Percentiles rank a stretch among this genome's conserved stretches.
Conservation (phyloP, 495 filamentous ascomycete genomes). For the Achaetomiella virescens region DNA sequence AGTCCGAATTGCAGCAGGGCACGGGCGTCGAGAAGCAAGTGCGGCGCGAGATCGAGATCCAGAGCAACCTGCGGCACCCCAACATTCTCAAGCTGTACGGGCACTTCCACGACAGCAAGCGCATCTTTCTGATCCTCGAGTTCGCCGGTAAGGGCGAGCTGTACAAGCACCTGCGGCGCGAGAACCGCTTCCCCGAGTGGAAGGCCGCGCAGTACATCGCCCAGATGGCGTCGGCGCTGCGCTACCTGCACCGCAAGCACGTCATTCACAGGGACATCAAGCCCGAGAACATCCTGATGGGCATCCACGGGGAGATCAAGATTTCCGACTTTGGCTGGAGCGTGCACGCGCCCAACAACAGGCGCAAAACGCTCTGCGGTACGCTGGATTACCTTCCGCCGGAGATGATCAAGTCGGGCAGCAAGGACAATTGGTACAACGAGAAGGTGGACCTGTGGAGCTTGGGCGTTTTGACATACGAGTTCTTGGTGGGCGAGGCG, state of each 20-base stretch:
- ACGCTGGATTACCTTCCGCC: constrained; percentile 96
- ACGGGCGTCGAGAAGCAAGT: constrained; percentile 92
- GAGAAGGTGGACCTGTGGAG: constrained; percentile 98
- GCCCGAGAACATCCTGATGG: constrained; percentile 96
- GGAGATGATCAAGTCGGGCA: constrained; percentile 86
- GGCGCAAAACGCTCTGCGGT: constrained; percentile 91
- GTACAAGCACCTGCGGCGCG: constrained; percentile 90
- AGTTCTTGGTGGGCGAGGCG: constrained; percentile 92
- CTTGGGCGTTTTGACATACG: constrained; percentile 89
- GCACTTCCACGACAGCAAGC: constrained; percentile 95
- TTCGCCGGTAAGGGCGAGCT: constrained; percentile 93
- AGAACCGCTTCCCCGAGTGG: constrained; percentile 87
- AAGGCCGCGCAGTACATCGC: constrained; percentile 95
- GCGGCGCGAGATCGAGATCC: constrained; percentile 94
- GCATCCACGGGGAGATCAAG: constrained; percentile 97
- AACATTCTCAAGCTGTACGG: constrained; percentile 93
- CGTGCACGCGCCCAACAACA: constrained; percentile 93
- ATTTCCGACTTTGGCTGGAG: constrained; percentile 98
- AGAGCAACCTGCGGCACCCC: constrained; percentile 90
- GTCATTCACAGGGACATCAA: constrained; percentile 99
- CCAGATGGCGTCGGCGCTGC: constrained; percentile 93
- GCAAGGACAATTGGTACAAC: constrained; percentile 76
- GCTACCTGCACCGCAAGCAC: constrained; percentile 93
- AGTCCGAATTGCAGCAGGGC: constrained; percentile 84
- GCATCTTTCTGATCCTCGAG: constrained; percentile 92